These are phyloP conservation scores for Pyracantha coccinea DNA, from an alignment of 331 rosid species.

Conservation along the genomic window DNA sequence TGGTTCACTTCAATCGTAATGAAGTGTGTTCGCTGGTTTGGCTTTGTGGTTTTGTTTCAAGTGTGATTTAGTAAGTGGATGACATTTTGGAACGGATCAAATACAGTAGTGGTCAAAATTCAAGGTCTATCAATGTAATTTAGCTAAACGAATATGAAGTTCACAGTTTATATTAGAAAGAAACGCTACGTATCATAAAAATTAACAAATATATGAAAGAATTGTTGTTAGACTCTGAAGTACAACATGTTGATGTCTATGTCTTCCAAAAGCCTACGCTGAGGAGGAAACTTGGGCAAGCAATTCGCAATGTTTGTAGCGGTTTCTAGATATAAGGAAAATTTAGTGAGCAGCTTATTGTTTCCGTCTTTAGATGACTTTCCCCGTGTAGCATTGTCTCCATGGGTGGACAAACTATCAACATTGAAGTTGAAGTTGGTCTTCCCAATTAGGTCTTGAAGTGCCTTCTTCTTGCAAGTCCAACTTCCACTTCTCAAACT, in stretches of 20 bases:
- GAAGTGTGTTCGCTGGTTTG: too few species aligned
- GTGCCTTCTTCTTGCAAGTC: conserved; percentile 24
- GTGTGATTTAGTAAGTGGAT: too few species aligned
- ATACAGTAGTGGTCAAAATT: too few species aligned
- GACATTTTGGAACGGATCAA: too few species aligned
- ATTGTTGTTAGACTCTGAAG: conserved; percentile 37
- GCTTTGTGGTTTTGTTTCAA: too few species aligned
- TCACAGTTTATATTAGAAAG: neutral
- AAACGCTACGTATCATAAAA: too few species aligned
- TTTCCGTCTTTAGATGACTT: neutral
- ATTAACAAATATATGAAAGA: neutral
- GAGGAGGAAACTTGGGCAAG: conserved; percentile 56
- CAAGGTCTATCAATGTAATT: too few species aligned
- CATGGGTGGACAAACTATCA: neutral
- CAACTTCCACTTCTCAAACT: conserved; percentile 33
- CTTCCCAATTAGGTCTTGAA: conserved; percentile 16
- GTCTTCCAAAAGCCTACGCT: conserved; percentile 29
- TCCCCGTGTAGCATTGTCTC: neutral
- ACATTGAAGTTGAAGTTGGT: neutral
- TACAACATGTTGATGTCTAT: conserved; percentile 23
- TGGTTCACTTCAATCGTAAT: too few species aligned
- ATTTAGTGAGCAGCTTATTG: neutral
- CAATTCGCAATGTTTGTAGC: conserved; percentile 43
- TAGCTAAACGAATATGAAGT: too few species aligned
- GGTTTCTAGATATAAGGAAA: conserved; percentile 23